Evolutionary conservation across 163 green algal genomes (phyloP).

Genomic region (Chlamydomonas reinhardtii): DNA sequence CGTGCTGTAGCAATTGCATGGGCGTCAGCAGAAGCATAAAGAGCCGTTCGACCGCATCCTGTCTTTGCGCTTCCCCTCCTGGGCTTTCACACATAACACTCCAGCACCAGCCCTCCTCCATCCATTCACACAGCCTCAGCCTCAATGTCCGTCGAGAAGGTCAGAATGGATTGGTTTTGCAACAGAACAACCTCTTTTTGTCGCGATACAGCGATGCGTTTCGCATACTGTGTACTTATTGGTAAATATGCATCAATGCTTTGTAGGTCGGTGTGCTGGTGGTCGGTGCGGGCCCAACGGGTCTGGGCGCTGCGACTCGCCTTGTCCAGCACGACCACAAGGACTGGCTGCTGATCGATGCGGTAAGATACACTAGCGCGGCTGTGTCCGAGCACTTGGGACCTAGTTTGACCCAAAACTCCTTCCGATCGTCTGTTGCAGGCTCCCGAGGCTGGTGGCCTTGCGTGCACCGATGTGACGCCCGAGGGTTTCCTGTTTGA

Average conservation of each 20-base stretch:
- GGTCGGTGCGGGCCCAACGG: slow-evolving; percentile 90
- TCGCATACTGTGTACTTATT: no score
- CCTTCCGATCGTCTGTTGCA: slow-evolving; percentile 54
- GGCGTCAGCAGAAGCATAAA: no score
- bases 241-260: no score
- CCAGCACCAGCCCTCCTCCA: no score
- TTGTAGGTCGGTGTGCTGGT: slow-evolving; percentile 78
- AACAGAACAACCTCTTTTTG: no score
- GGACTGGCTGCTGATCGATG: slow-evolving; percentile 89
- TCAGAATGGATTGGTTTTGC: background rate
- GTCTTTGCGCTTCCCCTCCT: no score
- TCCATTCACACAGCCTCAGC: no score
- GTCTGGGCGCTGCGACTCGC: slow-evolving; percentile 91
- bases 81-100: no score
- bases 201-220: no score
- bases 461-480: slow-evolving; percentile 92
- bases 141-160: background rate
- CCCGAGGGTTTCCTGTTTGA: slow-evolving; percentile 94
- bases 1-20: no score
- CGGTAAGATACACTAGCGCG: slow-evolving; percentile 59
- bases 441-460: slow-evolving; percentile 81
- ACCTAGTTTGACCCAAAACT: background rate
- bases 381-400: no score
- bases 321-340: slow-evolving; percentile 87
- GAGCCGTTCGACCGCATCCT: no score